Evolutionary conservation across 805 yeast species (phyloP), one percentile per base, ranked within the genome.

Genomic region (Candida suzukii): DNA sequence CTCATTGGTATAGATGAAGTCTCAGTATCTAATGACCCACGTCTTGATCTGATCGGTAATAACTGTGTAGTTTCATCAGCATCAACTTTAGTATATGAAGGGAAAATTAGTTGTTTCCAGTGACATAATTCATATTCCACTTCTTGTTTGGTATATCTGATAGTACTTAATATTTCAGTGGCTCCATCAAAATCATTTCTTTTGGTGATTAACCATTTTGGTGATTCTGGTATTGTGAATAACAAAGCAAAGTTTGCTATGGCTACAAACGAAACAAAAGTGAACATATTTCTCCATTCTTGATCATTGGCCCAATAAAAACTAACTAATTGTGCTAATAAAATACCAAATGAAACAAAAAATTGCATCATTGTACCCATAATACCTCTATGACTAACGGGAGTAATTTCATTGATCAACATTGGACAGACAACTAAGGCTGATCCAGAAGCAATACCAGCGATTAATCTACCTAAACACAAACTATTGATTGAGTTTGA

Each of bases 381-480:
- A 14, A 66, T 52, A n/a, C 73, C 73, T 18, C 70, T 48, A 41
- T 66, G 68, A 44, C 61, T 63, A 12, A 57, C 46, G 1, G 72
- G 71, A 1, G 72, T 55, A 16, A 67, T 41, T 43, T 68, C 72
- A 45, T 61, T 67, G 39, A 68, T 55, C 38, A 66, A 51, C 34
- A 68, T 59, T 6, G 71, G 72, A 13, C 71, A 58, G 30, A 66
- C 60, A n/a, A 66, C 65, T 42, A 66, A 55, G 3, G 66, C 54
- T 8, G 63, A 51, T 3, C 71, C 73, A 3, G 70, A 67, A 3
- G 62, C 71, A 16, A 67, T 18, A 2, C 72, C 73, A 31, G 51
- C 52, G 3, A 64, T 34, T 22, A 67, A 52, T 19, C 71, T 53
- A 1, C 71, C 71, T 1, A 54, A 2, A 36, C 58, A 48, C 19